Evolutionary conservation across 768 basidiomycete species (phyloP), one percentile per base, ranked within the genome.

Genomic region (Rhodotorula paludigena): DNA sequence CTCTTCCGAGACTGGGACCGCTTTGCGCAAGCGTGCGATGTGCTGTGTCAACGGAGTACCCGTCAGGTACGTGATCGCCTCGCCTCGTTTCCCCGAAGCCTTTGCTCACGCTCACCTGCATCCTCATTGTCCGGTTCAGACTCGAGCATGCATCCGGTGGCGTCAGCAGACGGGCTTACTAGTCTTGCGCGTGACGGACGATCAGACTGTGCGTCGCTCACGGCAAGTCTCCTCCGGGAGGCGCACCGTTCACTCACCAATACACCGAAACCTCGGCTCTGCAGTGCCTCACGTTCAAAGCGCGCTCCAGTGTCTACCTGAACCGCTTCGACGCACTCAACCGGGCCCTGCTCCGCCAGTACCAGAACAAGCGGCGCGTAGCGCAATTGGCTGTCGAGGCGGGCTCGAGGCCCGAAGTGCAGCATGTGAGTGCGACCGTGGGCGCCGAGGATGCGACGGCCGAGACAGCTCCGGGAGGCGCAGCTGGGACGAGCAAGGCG

Each of bases 281-380:
- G 16, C 77, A 98, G 94, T 94, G 92, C 78, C 82, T 97, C 74
- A 96, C 93, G 79, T 97, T 94, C 82, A 92, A 93, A 79, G 94
- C 93, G 3, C 86, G 87, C 74, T 96, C 92, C 5, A 90, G 89
- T 57, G 87, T 94, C 77, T 91, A 90, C 80, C 86, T 98, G 71
- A 96, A 97, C 82, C 89, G 93, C 73, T 97, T 98, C 80, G 92
- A 97, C 79, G 83, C 87, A 12, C 83, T 98, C 68, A 96, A 94
- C 77, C 83, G 89, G 49, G 85, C 88, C 12, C 81, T 96, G 59
- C 88, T 91, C 82, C 84, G 87, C 74, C 89, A 88, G 80, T 91
- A 92, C 87, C 88, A 86, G 76, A 90, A 92, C 75, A 82, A 76
- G n/a, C 42, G 33, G 0, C 44, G 41, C 16, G 23, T 82, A 78